A percentile compares a stretch with the other conserved stretches of the same genome.
Conservation (phyloP, 306 rosid species). For the Acacia melanoxylon region DNA sequence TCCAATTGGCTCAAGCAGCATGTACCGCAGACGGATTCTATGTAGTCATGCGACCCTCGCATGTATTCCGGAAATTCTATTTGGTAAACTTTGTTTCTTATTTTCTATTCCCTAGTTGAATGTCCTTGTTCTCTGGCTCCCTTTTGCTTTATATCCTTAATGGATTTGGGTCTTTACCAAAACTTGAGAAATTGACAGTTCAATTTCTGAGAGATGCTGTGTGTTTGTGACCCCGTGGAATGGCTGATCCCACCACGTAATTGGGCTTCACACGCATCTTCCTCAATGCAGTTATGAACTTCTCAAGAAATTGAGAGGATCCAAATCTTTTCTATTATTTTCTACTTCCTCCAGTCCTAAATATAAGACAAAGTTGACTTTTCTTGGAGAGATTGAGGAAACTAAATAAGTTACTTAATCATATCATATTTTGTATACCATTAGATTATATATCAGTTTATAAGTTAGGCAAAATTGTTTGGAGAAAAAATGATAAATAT, state of each 20-base stretch:
- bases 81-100: conserved; percentile 48
- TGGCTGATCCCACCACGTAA: neutral
- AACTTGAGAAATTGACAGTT: neutral
- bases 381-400: too few species aligned
- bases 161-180: neutral
- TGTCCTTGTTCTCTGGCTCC: neutral
- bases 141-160: neutral
- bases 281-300: neutral
- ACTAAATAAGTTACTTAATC: too few species aligned
- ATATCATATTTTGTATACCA: too few species aligned
- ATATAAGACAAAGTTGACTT: too few species aligned
- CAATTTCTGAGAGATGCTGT: neutral
- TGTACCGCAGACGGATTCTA: conserved; percentile 30
- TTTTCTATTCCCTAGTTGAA: neutral
- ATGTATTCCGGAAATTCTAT: conserved; percentile 61
- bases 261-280: neutral
- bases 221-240: neutral
- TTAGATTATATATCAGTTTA: too few species aligned
- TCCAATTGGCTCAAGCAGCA: conserved; percentile 49
- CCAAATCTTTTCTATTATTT: neutral
- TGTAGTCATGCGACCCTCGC: conserved; percentile 59
- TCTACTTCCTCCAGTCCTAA: too few species aligned
- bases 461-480: too few species aligned
- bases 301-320: neutral
- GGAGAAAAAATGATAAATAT: too few species aligned